phyloP scores from a whole-genome alignment of 2,329 filamentous ascomycete species.

The Didymella exigua region DNA sequence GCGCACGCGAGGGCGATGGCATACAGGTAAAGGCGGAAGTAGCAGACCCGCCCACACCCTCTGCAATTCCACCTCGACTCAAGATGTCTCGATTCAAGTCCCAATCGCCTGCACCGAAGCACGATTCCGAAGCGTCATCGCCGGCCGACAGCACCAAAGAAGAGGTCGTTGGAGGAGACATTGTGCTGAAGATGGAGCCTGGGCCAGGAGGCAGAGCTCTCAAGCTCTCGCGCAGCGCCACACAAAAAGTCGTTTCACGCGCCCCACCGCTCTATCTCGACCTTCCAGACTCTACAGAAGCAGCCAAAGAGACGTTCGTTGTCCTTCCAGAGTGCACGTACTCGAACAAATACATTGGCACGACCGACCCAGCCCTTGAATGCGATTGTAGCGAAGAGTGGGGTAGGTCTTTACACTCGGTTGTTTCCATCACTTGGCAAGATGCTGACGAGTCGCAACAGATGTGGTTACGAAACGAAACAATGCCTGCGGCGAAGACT shows the following conservation, averaged over 20 bases:
- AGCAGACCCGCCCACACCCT: conserved; percentile 36
- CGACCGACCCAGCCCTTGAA: conserved; percentile 89
- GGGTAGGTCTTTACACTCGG: conserved; percentile 67
- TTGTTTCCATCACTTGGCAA: background rate
- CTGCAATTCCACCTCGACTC: conserved; percentile 33
- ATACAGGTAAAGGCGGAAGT: conserved; percentile 39
- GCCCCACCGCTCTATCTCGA: conserved; percentile 72
- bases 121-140: conserved; percentile 45
- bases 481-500: conserved; percentile 90
- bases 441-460: conserved; percentile 47
- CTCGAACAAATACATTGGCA: conserved; percentile 87
- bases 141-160: conserved; percentile 52
- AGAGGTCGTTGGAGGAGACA: conserved; percentile 64
- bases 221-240: conserved; percentile 74
- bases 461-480: conserved; percentile 64
- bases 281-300: conserved; percentile 76
- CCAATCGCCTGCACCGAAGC: conserved; percentile 43
- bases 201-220: conserved; percentile 62
- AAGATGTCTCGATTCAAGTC: conserved; percentile 37
- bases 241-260: conserved; percentile 70
- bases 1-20: conserved; percentile 26
- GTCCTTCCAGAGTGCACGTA: conserved; percentile 87
- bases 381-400: conserved; percentile 95
- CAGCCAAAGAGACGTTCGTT: conserved; percentile 77
- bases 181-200: conserved; percentile 67